These are phyloP conservation scores for Climacium dendroides DNA, from an alignment of 225 moss, liverwort and hornwort species.

Conservation along the genomic window DNA sequence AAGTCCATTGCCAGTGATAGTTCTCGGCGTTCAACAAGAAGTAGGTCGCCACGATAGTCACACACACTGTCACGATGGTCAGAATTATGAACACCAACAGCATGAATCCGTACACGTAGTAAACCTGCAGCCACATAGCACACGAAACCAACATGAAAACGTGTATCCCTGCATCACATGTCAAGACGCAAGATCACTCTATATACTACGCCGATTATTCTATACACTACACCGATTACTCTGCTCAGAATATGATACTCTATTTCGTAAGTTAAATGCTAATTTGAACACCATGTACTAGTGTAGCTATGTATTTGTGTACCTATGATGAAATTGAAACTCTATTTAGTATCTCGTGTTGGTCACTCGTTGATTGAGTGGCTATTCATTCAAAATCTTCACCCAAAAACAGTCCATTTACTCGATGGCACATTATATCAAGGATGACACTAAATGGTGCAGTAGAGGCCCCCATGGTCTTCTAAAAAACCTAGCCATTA, in stretches of 20 bases:
- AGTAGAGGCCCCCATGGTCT: not conserved
- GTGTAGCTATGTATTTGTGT: not conserved
- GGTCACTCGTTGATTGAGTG: not conserved
- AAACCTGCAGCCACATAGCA: slow-evolving; percentile 52
- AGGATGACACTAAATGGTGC: not conserved
- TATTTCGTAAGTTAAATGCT: not conserved
- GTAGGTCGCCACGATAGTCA: slow-evolving; percentile 94
- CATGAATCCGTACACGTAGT: slow-evolving; percentile 99
- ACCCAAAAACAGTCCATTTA: not conserved
- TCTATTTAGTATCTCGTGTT: not conserved
- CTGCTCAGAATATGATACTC: too few relatives aligned
- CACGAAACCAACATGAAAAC: not conserved
- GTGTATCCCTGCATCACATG: not conserved
- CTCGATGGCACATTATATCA: not conserved
- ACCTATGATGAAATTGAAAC: not conserved
- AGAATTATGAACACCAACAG: slow-evolving; percentile 89
- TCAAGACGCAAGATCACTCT: not conserved
- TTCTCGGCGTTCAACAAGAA: slow-evolving; percentile 96
- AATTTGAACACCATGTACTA: not conserved
- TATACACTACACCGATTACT: too few relatives aligned
- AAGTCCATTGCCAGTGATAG: slow-evolving; percentile 99
- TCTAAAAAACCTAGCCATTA: not conserved
- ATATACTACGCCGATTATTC: not conserved
- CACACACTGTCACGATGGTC: slow-evolving; percentile 91
- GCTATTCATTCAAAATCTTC: not conserved